Percentiles rank a stretch among this genome's conserved stretches.
These are phyloP conservation scores for Magnolia sinica DNA, from an alignment of 164 flowering plant species.

Conservation along the genomic window DNA sequence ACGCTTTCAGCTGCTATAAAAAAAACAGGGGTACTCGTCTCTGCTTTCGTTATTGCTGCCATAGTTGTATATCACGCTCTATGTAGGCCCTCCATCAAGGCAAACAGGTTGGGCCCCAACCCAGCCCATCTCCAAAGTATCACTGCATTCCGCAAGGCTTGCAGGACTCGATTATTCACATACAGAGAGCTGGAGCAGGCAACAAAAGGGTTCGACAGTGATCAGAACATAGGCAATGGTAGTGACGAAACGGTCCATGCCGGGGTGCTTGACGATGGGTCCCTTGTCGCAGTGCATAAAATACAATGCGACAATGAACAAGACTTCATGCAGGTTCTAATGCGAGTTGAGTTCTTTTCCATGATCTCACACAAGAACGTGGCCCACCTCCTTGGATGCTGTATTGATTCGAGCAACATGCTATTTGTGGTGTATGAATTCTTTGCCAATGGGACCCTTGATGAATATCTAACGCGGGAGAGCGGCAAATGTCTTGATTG, in stretches of 20 bases:
- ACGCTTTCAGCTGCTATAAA: neutral
- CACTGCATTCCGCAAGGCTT: slow-evolving; percentile 44
- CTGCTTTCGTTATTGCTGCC: slow-evolving; percentile 35
- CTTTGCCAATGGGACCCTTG: slow-evolving; percentile 55
- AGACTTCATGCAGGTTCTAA: slow-evolving; percentile 43
- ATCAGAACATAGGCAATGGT: slow-evolving; percentile 38
- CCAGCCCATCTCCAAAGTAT: slow-evolving; percentile 23
- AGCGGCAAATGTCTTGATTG: slow-evolving; percentile 43
- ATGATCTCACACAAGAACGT: slow-evolving; percentile 46
- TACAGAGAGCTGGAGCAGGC: slow-evolving; percentile 67
- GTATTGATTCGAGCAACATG: slow-evolving; percentile 38
- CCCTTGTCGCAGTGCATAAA: slow-evolving; percentile 55
- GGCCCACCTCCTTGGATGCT: slow-evolving; percentile 58
- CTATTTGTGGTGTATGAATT: slow-evolving; percentile 58
- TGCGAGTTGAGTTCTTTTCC: slow-evolving; percentile 45
- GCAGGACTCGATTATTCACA: slow-evolving; percentile 45
- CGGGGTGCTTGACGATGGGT: slow-evolving; percentile 57
- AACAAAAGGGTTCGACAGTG: slow-evolving; percentile 58
- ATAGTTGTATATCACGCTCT: slow-evolving; percentile 34
- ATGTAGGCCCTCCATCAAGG: slow-evolving; percentile 31
- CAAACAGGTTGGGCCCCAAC: slow-evolving; percentile 23
- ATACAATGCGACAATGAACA: slow-evolving; percentile 44
- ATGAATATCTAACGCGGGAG: slow-evolving; percentile 37
- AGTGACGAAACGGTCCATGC: slow-evolving; percentile 39
- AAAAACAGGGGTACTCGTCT: slow-evolving; percentile 54